Percentiles rank a stretch among this genome's conserved stretches.
phyloP scores from a whole-genome alignment of 225 moss, liverwort and hornwort genomes.

The Sphagnum contortum region DNA sequence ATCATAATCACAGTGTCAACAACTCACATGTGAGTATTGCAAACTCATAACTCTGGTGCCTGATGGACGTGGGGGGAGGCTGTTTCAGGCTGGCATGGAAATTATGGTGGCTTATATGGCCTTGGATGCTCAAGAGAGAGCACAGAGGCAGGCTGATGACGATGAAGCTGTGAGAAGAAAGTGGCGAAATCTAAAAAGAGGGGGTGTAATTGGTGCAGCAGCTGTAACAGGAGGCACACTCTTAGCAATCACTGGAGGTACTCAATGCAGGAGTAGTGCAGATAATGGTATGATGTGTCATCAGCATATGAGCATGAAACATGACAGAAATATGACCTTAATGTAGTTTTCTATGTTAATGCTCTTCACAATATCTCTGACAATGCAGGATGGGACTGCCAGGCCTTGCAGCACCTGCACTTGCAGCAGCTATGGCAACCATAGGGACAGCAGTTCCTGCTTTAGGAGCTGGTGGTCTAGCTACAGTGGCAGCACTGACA shows the following conservation, averaged over 20 bases:
- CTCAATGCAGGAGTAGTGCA: not conserved
- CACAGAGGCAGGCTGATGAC: conserved; percentile 27
- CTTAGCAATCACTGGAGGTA: conserved; percentile 89
- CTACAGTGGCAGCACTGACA: conserved; percentile 60
- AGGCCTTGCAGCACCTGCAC: conserved; percentile 96
- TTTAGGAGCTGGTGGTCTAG: conserved; percentile 72
- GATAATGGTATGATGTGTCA: no score
- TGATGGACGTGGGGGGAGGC: not conserved
- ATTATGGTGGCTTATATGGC: conserved; percentile 98
- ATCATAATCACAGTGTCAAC: no score
- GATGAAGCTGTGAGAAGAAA: conserved; percentile 31
- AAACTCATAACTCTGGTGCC: not conserved
- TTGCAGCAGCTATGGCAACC: conserved; percentile 86
- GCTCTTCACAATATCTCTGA: no score
- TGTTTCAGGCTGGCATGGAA: conserved; percentile 82
- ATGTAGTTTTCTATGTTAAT: no score
- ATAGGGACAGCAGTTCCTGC: conserved; percentile 66
- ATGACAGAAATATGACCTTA: no score
- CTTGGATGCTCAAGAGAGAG: conserved; percentile 66
- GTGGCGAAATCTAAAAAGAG: conserved; percentile 81
- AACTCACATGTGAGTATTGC: not conserved
- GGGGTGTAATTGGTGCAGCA: conserved; percentile 81
- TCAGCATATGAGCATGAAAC: no score
- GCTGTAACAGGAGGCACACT: conserved; percentile 86
- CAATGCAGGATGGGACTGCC: not conserved